Base-by-base conservation (phyloP, 176 grass and related monocot genomes). In the Eleusine coracana region DNA sequence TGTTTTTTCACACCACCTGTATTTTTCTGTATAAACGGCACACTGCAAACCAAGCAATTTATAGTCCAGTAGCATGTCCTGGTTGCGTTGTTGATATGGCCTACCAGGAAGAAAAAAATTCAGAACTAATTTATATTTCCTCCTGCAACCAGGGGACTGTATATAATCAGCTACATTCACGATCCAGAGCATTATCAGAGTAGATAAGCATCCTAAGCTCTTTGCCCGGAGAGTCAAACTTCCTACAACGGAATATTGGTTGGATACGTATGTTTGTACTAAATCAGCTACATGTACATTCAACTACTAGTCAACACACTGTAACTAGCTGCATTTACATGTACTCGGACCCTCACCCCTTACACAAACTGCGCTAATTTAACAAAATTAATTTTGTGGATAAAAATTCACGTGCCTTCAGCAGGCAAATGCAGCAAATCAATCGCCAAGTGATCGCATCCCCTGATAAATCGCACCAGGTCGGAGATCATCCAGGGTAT, bases 381-480 rank as follows among this genome's bases (percentile, higher is more conserved):
- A 62, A n/a, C 56, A 7, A 6, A 5, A 61, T 11, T 21, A 71
- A 18, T 10, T 74, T 55, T 71, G 39, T 13, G 55, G 15, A 54
- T 8, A 61, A 11, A 27, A 23, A 23, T 61, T 49, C 41, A 31
- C 68, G 46, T 10, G 74, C 58, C 36, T 77, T 66, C 50, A 34
- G 52, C 6, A 45, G 46, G 49, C 68, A 74, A 36, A 80, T 69
- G 29, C 6, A n/a, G 7, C 62, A 84, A 50, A 76, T 84, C 83
- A 91, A 85, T 99, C 86, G 14, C 82, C 83, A 58, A 90, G 77
- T 6, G 88, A 85, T 66, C 60, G 72, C 75, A 94, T 44, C 36
- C 93, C 93, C 72, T 96, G 91, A 68, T 96, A 96, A 55, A 92
- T 81, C n/a, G 29, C 89, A 58, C 91, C 87, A 50, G 91, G 91